Evolutionary conservation across 768 basidiomycete species (phyloP).

Genomic region (Cyathus striatus): DNA sequence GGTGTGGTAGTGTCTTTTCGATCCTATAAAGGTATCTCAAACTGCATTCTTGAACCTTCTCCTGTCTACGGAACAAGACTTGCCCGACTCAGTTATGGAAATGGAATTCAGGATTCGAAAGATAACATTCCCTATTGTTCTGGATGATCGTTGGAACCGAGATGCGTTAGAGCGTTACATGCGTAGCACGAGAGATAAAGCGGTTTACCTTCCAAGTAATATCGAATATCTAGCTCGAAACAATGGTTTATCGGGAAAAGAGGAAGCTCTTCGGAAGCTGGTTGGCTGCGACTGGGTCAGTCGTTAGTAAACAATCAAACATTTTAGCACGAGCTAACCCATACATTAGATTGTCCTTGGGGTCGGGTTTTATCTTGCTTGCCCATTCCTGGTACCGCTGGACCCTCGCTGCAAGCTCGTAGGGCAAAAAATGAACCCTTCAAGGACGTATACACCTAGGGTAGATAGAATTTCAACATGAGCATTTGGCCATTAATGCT

Average conservation of each 20-base stretch:
- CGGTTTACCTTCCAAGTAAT: slow-evolving; percentile 66
- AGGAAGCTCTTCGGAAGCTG: slow-evolving; percentile 41
- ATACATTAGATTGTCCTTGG: slow-evolving; percentile 48
- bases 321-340: not conserved
- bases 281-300: slow-evolving; percentile 46
- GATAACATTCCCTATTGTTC: slow-evolving; percentile 56
- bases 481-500: not conserved
- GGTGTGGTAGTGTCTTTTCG: slow-evolving; percentile 42
- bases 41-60: slow-evolving; percentile 35
- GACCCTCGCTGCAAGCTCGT: slow-evolving; percentile 54
- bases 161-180: slow-evolving; percentile 57
- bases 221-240: slow-evolving; percentile 61
- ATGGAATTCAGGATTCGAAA: slow-evolving; percentile 45
- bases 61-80: slow-evolving; percentile 24
- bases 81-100: slow-evolving; percentile 33
- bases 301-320: not conserved
- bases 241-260: slow-evolving; percentile 44
- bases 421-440: slow-evolving; percentile 75
- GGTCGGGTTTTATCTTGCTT: slow-evolving; percentile 61
- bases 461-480: slow-evolving; percentile 22
- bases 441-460: slow-evolving; percentile 58
- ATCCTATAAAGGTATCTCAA: slow-evolving; percentile 38
- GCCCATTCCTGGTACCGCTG: slow-evolving; percentile 58
- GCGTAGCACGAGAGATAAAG: slow-evolving; percentile 45
- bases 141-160: slow-evolving; percentile 54